Conservation (phyloP, 768 basidiomycete genomes). For the Kwoniella dejecticola region DNA sequence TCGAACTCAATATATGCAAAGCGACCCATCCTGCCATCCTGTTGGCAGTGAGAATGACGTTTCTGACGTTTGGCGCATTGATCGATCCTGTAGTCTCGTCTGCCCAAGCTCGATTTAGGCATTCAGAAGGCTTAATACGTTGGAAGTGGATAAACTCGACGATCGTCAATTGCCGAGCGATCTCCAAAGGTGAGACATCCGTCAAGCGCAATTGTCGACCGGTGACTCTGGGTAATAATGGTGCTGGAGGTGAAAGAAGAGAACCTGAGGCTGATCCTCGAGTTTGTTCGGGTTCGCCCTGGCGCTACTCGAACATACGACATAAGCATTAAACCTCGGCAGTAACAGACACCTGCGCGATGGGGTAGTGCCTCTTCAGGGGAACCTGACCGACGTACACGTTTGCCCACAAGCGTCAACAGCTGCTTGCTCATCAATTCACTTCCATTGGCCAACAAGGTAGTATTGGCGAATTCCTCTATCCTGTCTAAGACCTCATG, state of each 20-base stretch:
- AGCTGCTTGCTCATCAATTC: slow-evolving; percentile 70
- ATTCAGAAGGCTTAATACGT: slow-evolving; percentile 86
- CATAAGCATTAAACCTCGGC: too few relatives aligned
- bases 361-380: too few relatives aligned
- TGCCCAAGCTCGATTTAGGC: slow-evolving; percentile 70
- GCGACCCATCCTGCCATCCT: slow-evolving; percentile 67
- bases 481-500: slow-evolving; percentile 76
- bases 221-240: slow-evolving; percentile 41
- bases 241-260: slow-evolving; percentile 43
- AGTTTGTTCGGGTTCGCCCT: slow-evolving; percentile 32
- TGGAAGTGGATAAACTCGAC: slow-evolving; percentile 85
- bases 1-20: slow-evolving; percentile 84
- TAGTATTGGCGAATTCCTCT: slow-evolving; percentile 66
- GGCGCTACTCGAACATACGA: too few relatives aligned
- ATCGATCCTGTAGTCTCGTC: slow-evolving; percentile 62
- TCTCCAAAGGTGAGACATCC: slow-evolving; percentile 84
- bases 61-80: slow-evolving; percentile 70
- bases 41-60: slow-evolving; percentile 85
- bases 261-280: slow-evolving; percentile 40
- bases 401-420: slow-evolving; percentile 71
- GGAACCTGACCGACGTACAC: too few relatives aligned
- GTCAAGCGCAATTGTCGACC: slow-evolving; percentile 64
- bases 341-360: too few relatives aligned
- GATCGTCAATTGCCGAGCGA: slow-evolving; percentile 90
- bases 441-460: slow-evolving; percentile 61